Base-by-base conservation (phyloP, 139 green algal genomes). In the Chlamydomonas urium region DNA sequence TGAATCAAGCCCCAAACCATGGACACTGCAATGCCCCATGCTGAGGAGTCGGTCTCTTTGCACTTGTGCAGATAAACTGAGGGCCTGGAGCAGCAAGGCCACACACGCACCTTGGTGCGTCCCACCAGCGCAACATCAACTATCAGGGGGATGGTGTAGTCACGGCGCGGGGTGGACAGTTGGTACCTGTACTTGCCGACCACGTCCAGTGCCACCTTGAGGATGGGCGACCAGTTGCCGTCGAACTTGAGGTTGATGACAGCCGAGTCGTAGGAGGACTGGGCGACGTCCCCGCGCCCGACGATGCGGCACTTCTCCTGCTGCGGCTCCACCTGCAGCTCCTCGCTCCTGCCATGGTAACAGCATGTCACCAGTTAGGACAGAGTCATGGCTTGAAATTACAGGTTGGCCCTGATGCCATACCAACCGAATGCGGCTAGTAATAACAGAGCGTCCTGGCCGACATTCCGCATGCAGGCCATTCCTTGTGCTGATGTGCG, bases 131-230 rank as follows among this genome's bases (percentile, higher is more conserved):
- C 85, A 50, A 97, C 89, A 72, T 96, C 90, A 42, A 95, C 85
- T 23, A 96, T 80, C 57, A 93, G 63, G 21, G 88, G 84, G 45
- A 91, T 69, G 2, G 42, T 66, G 38, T 77, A 66, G 38, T 87
- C 80, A 68, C 91, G 77, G 10, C 80, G 58, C 0, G 90, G 86
- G 0, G 74, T 86, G 32, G 83, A 47, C 76, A 94, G 83, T 33
- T 78, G 68, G 85, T 97, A 95, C 36, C 83, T 81, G 84, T 95
- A 97, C 81, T 96, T 96, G 74, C 91, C 91, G 42, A 97, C 91
- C 29, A 91, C 82, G 50, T 91, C 90, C 5, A 94, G 63, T 26
- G 48, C 68, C 63, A 84, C 73, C 24, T 79, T 88, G 68, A 84
- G 32, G 2, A 96, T 75, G 3, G 90, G 88, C 77, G 92, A 89